phyloP scores from a whole-genome alignment of 2,329 filamentous ascomycete species.

The Hirsutella thompsonii region DNA sequence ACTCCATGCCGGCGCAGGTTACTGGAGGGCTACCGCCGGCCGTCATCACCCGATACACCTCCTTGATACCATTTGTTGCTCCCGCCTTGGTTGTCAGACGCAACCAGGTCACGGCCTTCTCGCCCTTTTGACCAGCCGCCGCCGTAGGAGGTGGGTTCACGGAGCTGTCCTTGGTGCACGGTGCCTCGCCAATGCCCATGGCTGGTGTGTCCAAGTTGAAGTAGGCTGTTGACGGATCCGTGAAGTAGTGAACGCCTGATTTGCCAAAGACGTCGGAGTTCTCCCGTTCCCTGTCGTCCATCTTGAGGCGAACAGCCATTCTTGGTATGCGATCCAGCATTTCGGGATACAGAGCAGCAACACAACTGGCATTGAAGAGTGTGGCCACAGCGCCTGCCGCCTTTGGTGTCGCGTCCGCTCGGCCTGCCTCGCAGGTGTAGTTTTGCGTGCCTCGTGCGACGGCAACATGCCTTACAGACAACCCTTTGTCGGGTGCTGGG shows the following conservation, averaged over 20 bases:
- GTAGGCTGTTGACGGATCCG: conserved; percentile 53
- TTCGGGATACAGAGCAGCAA: conserved; percentile 56
- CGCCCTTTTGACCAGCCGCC: conserved; percentile 44
- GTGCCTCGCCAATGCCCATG: conserved; percentile 42
- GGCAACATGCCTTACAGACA: conserved; percentile 63
- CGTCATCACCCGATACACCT: conserved; percentile 76
- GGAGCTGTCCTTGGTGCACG: conserved; percentile 48
- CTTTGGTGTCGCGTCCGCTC: conserved; percentile 47
- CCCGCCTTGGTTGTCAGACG: conserved; percentile 44
- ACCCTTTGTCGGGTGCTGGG: conserved; percentile 44
- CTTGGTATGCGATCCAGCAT: conserved; percentile 52
- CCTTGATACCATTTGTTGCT: conserved; percentile 50
- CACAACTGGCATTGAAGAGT: conserved; percentile 79
- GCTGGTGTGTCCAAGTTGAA: conserved; percentile 60
- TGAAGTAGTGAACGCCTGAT: conserved; percentile 75
- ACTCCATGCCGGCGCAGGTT: conserved; percentile 53
- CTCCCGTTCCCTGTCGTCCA: conserved; percentile 26
- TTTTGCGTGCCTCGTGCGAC: conserved; percentile 86
- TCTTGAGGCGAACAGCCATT: conserved; percentile 55
- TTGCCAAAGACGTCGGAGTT: conserved; percentile 49
- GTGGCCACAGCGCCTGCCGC: conserved; percentile 64
- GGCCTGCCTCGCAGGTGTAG: conserved; percentile 65
- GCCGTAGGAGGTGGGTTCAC: conserved; percentile 51
- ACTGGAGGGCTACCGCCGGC: conserved; percentile 66
- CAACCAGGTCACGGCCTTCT: conserved; percentile 69